phyloP scores from a whole-genome alignment of 2,329 filamentous ascomycete species.

The Biscogniauxia mediterranea region DNA sequence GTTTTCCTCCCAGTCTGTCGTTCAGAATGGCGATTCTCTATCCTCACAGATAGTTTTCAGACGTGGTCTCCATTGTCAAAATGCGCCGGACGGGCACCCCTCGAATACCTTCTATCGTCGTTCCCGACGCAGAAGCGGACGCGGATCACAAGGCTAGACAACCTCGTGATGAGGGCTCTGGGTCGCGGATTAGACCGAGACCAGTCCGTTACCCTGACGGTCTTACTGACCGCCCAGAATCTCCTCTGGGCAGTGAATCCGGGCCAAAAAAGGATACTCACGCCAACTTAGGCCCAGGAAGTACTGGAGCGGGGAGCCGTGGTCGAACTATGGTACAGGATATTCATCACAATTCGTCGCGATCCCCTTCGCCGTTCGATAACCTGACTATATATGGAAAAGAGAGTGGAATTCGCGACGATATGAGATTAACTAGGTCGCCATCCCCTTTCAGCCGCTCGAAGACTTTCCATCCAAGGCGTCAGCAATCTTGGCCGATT shows the following conservation, averaged over 20 bases:
- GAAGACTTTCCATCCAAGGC: neutral
- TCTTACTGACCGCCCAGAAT: neutral
- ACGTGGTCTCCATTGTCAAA: neutral
- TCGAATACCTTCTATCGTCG: neutral
- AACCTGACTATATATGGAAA: neutral
- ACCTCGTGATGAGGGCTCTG: neutral
- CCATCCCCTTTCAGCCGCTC: neutral
- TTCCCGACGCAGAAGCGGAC: neutral
- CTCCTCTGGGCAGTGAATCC: neutral
- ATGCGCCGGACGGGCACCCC: neutral
- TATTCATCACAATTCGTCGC: neutral
- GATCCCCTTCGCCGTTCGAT: neutral
- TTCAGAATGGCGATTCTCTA: neutral
- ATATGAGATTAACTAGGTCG: neutral
- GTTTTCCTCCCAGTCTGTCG: neutral
- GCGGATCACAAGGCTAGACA: neutral
- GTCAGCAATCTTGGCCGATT: neutral
- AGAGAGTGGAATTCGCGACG: neutral
- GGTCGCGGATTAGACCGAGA: neutral
- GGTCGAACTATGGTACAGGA: neutral
- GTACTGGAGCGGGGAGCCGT: neutral
- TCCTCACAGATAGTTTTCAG: neutral
- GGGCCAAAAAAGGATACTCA: neutral
- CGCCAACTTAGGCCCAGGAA: neutral
- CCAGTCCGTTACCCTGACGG: neutral